Evolutionary conservation across 2,329 filamentous ascomycete species (phyloP).

Genomic region (Fusarium domesticum): DNA sequence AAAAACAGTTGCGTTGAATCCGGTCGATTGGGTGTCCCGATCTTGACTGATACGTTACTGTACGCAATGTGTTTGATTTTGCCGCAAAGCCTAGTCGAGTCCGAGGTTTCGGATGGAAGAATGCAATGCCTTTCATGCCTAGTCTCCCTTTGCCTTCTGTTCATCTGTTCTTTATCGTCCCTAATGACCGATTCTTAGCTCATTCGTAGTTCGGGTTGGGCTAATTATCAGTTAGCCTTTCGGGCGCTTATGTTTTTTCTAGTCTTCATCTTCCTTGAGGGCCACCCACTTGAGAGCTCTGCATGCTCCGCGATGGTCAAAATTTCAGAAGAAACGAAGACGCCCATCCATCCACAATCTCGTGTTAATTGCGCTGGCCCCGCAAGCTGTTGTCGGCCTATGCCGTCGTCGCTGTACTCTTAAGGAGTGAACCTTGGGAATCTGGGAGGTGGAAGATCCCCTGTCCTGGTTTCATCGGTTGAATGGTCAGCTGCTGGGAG

Average conservation of each 20-base stretch:
- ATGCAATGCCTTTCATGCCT: no score
- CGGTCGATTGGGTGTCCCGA: slow-evolving; percentile 20
- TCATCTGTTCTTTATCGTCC: no score
- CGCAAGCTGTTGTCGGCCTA: slow-evolving; percentile 25
- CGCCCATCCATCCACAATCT: slow-evolving; percentile 30
- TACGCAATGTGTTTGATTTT: no score
- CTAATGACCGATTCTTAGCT: no score
- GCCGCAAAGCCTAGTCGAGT: no score
- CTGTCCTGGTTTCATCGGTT: slow-evolving; percentile 20
- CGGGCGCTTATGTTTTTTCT: no score
- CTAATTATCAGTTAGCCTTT: no score
- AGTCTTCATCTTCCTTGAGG: background rate
- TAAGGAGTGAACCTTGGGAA: slow-evolving; percentile 11
- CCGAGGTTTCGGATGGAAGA: background rate
- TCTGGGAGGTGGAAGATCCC: slow-evolving; percentile 17
- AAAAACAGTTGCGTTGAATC: slow-evolving; percentile 14
- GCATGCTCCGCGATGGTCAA: slow-evolving; percentile 1
- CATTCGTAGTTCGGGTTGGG: no score
- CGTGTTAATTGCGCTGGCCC: slow-evolving; percentile 30
- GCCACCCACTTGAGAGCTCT: background rate
- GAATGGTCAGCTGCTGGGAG: slow-evolving; percentile 21
- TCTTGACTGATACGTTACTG: slow-evolving; percentile 20
- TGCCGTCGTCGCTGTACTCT: slow-evolving; percentile 21
- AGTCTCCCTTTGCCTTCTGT: no score
- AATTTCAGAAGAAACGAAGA: slow-evolving; percentile 22